Conservation (phyloP, 768 basidiomycete genomes). For the Lactifluus volemus region DNA sequence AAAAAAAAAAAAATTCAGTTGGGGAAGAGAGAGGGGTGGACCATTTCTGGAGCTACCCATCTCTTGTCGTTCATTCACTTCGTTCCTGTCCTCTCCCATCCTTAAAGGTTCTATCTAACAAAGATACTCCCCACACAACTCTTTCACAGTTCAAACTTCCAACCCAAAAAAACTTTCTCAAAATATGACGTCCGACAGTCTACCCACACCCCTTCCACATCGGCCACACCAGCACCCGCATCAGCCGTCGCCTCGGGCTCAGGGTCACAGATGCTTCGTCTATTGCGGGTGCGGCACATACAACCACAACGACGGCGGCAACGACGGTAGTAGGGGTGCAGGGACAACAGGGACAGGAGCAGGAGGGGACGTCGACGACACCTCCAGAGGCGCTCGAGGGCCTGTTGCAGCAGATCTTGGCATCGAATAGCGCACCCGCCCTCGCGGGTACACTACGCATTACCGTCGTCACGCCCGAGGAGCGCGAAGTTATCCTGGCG, state of each 20-base stretch:
- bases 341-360: background rate
- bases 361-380: background rate
- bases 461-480: background rate
- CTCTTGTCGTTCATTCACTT: no score
- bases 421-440: background rate
- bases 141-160: background rate
- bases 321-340: background rate
- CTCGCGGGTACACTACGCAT: slow-evolving; percentile 1
- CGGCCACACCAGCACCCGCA: background rate
- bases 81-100: no score
- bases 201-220: slow-evolving; percentile 12
- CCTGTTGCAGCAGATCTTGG: slow-evolving; percentile 3
- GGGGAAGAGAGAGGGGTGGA: no score
- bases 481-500: slow-evolving; percentile 5
- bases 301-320: background rate
- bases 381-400: slow-evolving; percentile 1
- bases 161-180: background rate
- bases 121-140: no score
- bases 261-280: background rate
- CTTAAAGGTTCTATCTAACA: no score
- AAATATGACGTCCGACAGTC: slow-evolving; percentile 4
- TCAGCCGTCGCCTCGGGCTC: background rate
- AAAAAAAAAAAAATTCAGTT: no score
- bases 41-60: no score
- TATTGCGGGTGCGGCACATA: background rate